Percentiles rank a stretch among this genome's conserved stretches.
These are phyloP conservation scores for Trichoderma koningii DNA, from an alignment of 2,329 filamentous ascomycete species.

Conservation along the genomic window DNA sequence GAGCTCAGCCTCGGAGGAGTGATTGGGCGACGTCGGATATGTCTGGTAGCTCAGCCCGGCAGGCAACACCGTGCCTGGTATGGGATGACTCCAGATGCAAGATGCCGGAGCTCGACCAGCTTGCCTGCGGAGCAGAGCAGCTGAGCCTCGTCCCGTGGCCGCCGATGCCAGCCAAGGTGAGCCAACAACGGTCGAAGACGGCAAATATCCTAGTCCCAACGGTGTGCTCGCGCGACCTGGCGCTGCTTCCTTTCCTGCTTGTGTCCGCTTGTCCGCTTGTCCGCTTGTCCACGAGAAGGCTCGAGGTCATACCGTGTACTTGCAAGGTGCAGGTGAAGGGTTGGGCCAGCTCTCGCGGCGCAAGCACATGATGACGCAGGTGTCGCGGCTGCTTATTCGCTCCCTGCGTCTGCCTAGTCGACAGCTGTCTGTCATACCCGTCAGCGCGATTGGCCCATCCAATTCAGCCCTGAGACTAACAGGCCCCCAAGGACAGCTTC, in stretches of 20 bases:
- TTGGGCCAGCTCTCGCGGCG: constrained; percentile 6
- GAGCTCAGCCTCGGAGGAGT: background rate
- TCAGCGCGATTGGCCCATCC: constrained; percentile 3
- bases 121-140: background rate
- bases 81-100: background rate
- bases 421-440: constrained; percentile 18
- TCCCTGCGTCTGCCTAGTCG: constrained; percentile 20
- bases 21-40: constrained; percentile 1
- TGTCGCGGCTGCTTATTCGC: constrained; percentile 19
- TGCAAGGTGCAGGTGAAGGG: constrained; percentile 9
- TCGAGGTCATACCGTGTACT: constrained; percentile 21
- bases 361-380: constrained; percentile 25
- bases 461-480: constrained; percentile 12
- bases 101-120: constrained; percentile 1
- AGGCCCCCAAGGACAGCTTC: background rate
- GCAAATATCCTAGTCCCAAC: no score
- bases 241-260: no score
- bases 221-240: no score
- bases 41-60: constrained; percentile 5
- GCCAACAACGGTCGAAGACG: background rate
- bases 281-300: background rate
- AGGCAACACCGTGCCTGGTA: constrained; percentile 21
- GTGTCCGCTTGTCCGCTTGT: background rate
- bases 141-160: background rate
- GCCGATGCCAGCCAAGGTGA: constrained; percentile 1